These are phyloP conservation scores for Puccinia polysora DNA, from an alignment of 1,284 basidiomycete genomes.

Conservation along the genomic window DNA sequence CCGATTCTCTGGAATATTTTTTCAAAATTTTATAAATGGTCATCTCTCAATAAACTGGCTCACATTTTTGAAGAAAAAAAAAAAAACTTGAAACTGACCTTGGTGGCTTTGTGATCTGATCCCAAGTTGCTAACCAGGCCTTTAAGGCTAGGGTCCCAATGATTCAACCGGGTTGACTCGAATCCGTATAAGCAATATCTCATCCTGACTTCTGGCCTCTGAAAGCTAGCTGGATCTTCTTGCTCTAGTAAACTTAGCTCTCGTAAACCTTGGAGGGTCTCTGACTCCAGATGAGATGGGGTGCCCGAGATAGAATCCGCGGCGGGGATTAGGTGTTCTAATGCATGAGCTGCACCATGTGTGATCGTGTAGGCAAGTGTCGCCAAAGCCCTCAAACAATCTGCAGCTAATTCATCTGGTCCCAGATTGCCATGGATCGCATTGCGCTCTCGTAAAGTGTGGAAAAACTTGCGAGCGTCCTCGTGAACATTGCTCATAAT, in stretches of 20 bases:
- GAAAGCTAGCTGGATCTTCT: neutral
- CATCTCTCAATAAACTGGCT: too few species aligned
- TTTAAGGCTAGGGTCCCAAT: conserved; percentile 23
- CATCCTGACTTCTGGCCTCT: neutral
- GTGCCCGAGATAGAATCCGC: neutral
- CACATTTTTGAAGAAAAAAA: neutral
- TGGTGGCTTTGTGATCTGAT: neutral
- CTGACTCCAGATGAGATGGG: conserved; percentile 3
- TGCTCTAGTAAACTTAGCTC: neutral
- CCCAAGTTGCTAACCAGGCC: conserved; percentile 16
- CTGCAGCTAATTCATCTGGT: conserved; percentile 34
- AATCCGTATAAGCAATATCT: conserved; percentile 16
- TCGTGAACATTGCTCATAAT: conserved; percentile 19
- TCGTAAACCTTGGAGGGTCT: conserved; percentile 1
- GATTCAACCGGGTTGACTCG: conserved; percentile 26
- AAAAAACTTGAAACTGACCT: conserved; percentile 9
- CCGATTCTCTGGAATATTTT: too few species aligned
- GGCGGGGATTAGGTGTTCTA: conserved; percentile 29
- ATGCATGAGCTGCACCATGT: conserved; percentile 34
- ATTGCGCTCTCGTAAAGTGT: neutral
- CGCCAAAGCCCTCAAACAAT: conserved; percentile 35
- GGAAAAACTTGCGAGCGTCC: conserved; percentile 23
- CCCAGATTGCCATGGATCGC: neutral
- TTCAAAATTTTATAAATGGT: too few species aligned
- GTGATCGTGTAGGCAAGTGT: conserved; percentile 38